phyloP scores from a whole-genome alignment of 306 rosid species.

The Geum urbanum region DNA sequence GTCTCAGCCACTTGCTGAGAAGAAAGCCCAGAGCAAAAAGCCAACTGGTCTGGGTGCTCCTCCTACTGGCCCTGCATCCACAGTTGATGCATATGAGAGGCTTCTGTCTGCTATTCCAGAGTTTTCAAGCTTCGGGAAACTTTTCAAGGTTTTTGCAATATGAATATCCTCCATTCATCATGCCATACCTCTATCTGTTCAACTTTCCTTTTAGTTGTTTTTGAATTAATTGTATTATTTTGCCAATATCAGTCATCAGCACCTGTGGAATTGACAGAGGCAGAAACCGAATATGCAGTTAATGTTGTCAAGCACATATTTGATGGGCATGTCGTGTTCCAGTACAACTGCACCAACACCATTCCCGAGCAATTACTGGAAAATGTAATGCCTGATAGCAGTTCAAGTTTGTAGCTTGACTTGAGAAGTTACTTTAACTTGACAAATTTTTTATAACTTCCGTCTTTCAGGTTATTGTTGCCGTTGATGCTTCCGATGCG shows the following conservation, averaged over 20 bases:
- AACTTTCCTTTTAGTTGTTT: background rate
- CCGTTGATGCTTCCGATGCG: constrained; percentile 88
- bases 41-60: constrained; percentile 81
- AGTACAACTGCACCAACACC: constrained; percentile 95
- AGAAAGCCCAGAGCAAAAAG: constrained; percentile 90
- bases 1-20: constrained; percentile 85
- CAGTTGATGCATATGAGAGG: constrained; percentile 80
- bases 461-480: constrained; percentile 59
- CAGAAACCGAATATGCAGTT: constrained; percentile 94
- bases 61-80: constrained; percentile 62
- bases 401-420: constrained; percentile 14
- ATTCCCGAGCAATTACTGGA: constrained; percentile 94
- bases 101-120: constrained; percentile 68
- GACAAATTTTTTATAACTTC: constrained; percentile 12
- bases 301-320: constrained; percentile 92
- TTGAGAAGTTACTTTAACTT: background rate
- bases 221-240: constrained; percentile 18
- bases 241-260: constrained; percentile 70
- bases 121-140: constrained; percentile 72
- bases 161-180: constrained; percentile 20
- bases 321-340: constrained; percentile 84
- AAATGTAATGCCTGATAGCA: constrained; percentile 45
- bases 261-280: constrained; percentile 96
- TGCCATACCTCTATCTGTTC: constrained; percentile 10
- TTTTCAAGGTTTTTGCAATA: constrained; percentile 65